A percentile compares a stretch with the other conserved stretches of the same genome.
Evolutionary conservation across 2,329 filamentous ascomycete species (phyloP).

Genomic region (Fusarium sp.): DNA sequence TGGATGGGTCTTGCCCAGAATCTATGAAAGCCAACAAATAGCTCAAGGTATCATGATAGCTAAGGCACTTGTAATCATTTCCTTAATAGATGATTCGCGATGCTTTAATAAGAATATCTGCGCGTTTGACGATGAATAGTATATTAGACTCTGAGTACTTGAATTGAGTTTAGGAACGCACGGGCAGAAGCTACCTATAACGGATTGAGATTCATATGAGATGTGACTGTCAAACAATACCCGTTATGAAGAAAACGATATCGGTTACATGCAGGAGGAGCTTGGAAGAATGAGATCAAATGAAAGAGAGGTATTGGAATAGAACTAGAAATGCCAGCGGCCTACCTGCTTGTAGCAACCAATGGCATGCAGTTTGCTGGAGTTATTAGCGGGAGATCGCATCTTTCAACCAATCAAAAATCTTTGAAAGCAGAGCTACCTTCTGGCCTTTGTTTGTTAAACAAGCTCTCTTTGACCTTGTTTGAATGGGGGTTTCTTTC

Average conservation of each 20-base stretch:
- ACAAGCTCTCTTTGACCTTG: not conserved
- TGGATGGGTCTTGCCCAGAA: not conserved
- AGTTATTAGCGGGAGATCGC: slow-evolving; percentile 2
- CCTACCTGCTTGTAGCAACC: not conserved
- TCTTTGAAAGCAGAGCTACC: not conserved
- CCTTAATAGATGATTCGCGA: slow-evolving; percentile 1
- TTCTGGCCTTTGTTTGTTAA: not conserved
- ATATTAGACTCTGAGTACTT: slow-evolving; percentile 9
- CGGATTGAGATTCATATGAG: not conserved
- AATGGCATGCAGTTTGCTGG: slow-evolving; percentile 6
- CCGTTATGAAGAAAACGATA: not conserved
- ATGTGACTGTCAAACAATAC: not conserved
- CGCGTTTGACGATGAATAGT: not conserved
- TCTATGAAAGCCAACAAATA: not conserved
- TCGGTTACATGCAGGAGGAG: not conserved
- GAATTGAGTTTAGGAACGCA: not conserved
- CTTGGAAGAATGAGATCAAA: slow-evolving; percentile 4
- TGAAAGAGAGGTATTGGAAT: not conserved
- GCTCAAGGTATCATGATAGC: slow-evolving; percentile 18
- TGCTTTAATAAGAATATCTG: not conserved
- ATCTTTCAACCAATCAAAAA: slow-evolving; percentile 11
- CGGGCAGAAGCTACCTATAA: slow-evolving; percentile 1
- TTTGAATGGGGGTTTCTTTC: not conserved
- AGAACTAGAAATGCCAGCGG: not conserved
- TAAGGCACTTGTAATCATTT: not conserved